These are phyloP conservation scores for Akanthomyces lecanii DNA, from an alignment of 2,329 filamentous ascomycete genomes.

Conservation along the genomic window DNA sequence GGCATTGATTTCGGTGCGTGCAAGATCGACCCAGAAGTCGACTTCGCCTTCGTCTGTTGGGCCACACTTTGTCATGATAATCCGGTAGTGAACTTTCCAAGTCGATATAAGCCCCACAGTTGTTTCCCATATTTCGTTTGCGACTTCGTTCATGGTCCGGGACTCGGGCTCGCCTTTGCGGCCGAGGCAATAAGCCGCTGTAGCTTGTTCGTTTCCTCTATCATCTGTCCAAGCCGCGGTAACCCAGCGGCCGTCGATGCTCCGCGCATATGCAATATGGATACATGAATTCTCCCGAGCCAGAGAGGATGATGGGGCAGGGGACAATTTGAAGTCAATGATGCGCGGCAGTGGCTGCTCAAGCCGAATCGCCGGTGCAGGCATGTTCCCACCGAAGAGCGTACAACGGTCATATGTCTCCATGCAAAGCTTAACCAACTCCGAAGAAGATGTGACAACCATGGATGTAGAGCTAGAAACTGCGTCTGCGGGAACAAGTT, in stretches of 20 bases:
- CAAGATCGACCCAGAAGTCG: constrained; percentile 53
- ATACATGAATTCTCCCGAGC: constrained; percentile 76
- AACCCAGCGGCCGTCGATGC: constrained; percentile 72
- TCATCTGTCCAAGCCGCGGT: constrained; percentile 79
- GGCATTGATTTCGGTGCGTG: constrained; percentile 47
- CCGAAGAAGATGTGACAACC: constrained; percentile 56
- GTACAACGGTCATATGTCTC: constrained; percentile 76
- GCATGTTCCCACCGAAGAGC: constrained; percentile 50
- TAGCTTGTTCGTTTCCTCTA: constrained; percentile 67
- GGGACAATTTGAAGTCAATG: constrained; percentile 70
- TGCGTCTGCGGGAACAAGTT: constrained; percentile 67
- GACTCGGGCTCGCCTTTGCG: constrained; percentile 51
- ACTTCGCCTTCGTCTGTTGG: constrained; percentile 64
- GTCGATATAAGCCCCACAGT: constrained; percentile 68
- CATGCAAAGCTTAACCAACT: constrained; percentile 61
- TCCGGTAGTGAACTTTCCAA: constrained; percentile 70
- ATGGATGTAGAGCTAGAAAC: constrained; percentile 60
- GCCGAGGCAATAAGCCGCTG: constrained; percentile 67
- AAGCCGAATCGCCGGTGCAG: constrained; percentile 67
- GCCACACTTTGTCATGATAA: constrained; percentile 70
- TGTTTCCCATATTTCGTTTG: constrained; percentile 72
- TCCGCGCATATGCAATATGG: constrained; percentile 74
- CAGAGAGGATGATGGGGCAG: constrained; percentile 66
- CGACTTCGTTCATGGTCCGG: constrained; percentile 58
- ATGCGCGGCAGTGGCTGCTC: constrained; percentile 65